A percentile compares a stretch with the other conserved stretches of the same genome.
Evolutionary conservation across 345 rosid species (phyloP).

Genomic region (Odontarrhena argentea): DNA sequence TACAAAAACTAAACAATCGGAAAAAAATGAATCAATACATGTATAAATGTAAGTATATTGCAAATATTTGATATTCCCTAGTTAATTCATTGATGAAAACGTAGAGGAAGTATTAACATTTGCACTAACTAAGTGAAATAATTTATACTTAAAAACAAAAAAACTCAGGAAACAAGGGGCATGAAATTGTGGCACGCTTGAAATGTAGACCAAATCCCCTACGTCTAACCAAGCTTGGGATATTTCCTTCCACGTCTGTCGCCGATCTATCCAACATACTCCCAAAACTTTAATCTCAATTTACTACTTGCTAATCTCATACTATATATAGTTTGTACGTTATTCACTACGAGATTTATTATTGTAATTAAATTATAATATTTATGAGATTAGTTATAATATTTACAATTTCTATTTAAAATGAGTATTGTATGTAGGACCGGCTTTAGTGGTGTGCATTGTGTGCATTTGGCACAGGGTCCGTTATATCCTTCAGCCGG

Average conservation of each 20-base stretch:
- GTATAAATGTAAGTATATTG: background rate
- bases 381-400: too few relatives aligned
- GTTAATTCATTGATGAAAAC: background rate
- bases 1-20: background rate
- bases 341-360: background rate
- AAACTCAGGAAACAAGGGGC: constrained; percentile 43
- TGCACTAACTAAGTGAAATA: background rate
- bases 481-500: too few relatives aligned
- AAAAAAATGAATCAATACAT: background rate
- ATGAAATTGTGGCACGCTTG: constrained; percentile 43
- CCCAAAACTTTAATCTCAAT: constrained; percentile 22
- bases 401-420: too few relatives aligned
- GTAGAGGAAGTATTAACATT: background rate
- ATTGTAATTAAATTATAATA: background rate
- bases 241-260: constrained; percentile 39
- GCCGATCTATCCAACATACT: constrained; percentile 33
- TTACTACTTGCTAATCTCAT: constrained; percentile 10
- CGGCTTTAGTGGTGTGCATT: too few relatives aligned
- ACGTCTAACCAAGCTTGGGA: constrained; percentile 31
- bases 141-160: background rate
- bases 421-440: too few relatives aligned
- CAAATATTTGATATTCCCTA: background rate
- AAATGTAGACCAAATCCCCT: constrained; percentile 24
- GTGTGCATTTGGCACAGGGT: too few relatives aligned
- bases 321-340: background rate